Conservation (phyloP, 1,284 basidiomycete genomes). For the Trichosporon sp. region DNA sequence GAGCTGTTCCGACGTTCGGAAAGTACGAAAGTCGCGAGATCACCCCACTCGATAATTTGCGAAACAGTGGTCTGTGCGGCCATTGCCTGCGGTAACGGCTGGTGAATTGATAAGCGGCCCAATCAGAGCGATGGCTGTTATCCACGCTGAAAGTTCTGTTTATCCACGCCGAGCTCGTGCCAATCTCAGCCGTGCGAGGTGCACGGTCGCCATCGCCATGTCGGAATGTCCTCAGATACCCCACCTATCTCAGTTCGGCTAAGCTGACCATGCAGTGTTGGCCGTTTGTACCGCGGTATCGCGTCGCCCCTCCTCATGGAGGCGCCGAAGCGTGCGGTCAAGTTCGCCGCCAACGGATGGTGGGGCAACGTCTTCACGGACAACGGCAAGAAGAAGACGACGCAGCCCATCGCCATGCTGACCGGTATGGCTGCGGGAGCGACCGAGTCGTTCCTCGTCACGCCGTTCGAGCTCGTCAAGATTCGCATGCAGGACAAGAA, state of each 20-base stretch:
- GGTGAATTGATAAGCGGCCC: neutral
- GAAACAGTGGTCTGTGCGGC: neutral
- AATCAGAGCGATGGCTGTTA: neutral
- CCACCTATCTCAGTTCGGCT: neutral
- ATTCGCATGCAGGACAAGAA: conserved; percentile 89
- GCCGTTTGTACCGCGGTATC: conserved; percentile 86
- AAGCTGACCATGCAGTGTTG: conserved; percentile 53
- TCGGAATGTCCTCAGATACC: neutral
- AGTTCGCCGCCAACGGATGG: conserved; percentile 61
- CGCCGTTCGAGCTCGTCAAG: conserved; percentile 96
- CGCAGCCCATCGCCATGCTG: conserved; percentile 72
- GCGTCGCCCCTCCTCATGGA: conserved; percentile 90
- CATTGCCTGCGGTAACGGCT: neutral
- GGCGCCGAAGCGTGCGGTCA: conserved; percentile 95
- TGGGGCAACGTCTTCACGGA: conserved; percentile 67
- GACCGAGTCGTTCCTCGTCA: conserved; percentile 80
- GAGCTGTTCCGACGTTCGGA: neutral
- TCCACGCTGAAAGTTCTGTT: neutral
- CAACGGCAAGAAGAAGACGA: conserved; percentile 74
- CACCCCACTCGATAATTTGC: neutral
- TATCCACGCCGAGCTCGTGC: neutral
- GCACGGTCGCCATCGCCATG: conserved; percentile 7
- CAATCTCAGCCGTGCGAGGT: neutral
- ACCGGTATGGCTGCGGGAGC: conserved; percentile 94
- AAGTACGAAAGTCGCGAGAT: neutral